These are phyloP conservation scores for Ormosia semicastrata DNA, from an alignment of 306 rosid species.

Conservation along the genomic window DNA sequence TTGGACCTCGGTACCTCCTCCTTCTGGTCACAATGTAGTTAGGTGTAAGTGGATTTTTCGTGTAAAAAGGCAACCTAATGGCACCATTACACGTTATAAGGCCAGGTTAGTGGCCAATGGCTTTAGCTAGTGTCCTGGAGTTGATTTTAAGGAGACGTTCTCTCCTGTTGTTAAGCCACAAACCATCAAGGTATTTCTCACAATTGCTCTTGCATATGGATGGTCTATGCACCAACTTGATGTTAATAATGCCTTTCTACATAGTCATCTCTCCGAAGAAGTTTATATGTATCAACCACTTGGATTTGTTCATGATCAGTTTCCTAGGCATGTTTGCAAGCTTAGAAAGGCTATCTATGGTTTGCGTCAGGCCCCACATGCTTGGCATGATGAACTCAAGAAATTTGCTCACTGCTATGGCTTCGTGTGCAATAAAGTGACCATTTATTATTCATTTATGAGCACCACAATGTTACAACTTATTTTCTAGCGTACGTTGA, in stretches of 20 bases:
- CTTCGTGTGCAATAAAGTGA: too few relatives aligned
- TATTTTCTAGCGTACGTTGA: not conserved
- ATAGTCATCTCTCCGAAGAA: not conserved
- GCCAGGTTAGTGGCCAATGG: too few relatives aligned
- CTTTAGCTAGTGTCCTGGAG: too few relatives aligned
- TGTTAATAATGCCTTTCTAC: not conserved
- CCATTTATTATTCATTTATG: too few relatives aligned
- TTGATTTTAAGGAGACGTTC: too few relatives aligned
- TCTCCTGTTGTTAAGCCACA: too few relatives aligned
- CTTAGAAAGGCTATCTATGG: not conserved
- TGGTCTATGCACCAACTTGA: not conserved
- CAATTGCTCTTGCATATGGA: rapidly evolving
- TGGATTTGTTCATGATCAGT: not conserved
- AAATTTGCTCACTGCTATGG: too few relatives aligned
- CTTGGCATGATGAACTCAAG: not conserved
- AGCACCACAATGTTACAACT: too few relatives aligned
- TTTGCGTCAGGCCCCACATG: not conserved
- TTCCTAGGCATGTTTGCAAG: not conserved
- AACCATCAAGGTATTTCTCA: not conserved
- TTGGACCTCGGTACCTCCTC: too few relatives aligned
- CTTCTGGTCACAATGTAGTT: rapidly evolving
- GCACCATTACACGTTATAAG: too few relatives aligned
- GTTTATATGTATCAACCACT: not conserved
- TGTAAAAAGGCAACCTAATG: too few relatives aligned
- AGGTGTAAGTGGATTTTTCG: too few relatives aligned